phyloP scores from a whole-genome alignment of 768 basidiomycete genomes.

The Boletus tylopilopsis region DNA sequence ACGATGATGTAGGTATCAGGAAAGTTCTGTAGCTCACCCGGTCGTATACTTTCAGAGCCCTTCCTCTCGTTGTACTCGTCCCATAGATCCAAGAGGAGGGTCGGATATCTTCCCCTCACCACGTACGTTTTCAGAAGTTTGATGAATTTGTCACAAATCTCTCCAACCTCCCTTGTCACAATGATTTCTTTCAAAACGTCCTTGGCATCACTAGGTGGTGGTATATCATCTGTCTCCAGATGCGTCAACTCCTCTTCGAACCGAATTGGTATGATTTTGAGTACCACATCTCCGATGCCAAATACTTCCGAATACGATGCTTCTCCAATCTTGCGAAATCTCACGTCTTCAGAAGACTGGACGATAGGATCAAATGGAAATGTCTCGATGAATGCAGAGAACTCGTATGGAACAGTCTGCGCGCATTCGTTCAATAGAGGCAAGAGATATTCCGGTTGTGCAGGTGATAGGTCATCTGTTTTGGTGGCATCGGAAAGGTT shows the following conservation, averaged over 20 bases:
- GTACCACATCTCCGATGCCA: conserved; percentile 82
- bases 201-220: conserved; percentile 66
- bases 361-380: conserved; percentile 75
- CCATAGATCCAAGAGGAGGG: conserved; percentile 76
- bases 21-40: conserved; percentile 50
- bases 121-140: conserved; percentile 79
- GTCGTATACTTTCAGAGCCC: conserved; percentile 81
- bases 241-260: conserved; percentile 37
- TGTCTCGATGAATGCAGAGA: conserved; percentile 77
- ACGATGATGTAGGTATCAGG: neutral
- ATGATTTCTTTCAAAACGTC: conserved; percentile 81
- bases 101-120: conserved; percentile 83
- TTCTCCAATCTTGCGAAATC: conserved; percentile 88
- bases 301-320: conserved; percentile 97
- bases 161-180: conserved; percentile 74
- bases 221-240: conserved; percentile 47
- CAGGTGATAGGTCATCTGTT: conserved; percentile 41
- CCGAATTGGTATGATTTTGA: conserved; percentile 82
- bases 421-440: conserved; percentile 70
- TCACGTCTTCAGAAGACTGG: conserved; percentile 32
- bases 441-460: conserved; percentile 50
- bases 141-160: conserved; percentile 74
- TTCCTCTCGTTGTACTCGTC: conserved; percentile 75
- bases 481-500: conserved; percentile 49
- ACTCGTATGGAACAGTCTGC: conserved; percentile 68